These are phyloP conservation scores for Paramyrothecium roridum DNA, from an alignment of 2,329 filamentous ascomycete species.

Conservation along the genomic window DNA sequence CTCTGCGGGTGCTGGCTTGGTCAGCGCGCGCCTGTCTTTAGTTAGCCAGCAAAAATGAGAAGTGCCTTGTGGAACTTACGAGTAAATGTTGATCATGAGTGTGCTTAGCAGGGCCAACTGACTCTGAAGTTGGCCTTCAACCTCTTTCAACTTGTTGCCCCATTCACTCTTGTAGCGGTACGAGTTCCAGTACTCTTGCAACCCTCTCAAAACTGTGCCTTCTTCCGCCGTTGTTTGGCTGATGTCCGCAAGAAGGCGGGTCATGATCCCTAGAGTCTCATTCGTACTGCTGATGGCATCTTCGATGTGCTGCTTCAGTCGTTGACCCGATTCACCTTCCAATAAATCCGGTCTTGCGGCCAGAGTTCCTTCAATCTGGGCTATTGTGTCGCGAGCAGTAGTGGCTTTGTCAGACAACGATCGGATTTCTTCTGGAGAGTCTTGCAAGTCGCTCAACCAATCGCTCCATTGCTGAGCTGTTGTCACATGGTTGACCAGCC, in stretches of 20 bases:
- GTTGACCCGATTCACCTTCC: slow-evolving; percentile 22
- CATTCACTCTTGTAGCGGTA: slow-evolving; percentile 28
- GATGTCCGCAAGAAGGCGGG: slow-evolving; percentile 23
- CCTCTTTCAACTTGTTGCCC: slow-evolving; percentile 24
- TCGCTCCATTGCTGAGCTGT: slow-evolving; percentile 29
- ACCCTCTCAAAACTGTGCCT: slow-evolving; percentile 13
- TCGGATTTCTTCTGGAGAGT: slow-evolving; percentile 25
- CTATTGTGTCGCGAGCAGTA: slow-evolving; percentile 25
- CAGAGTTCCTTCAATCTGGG: slow-evolving; percentile 23
- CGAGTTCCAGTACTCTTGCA: slow-evolving; percentile 28
- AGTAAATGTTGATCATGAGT: slow-evolving; percentile 29
- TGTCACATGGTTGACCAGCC: slow-evolving; percentile 21
- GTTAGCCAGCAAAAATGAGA: neutral
- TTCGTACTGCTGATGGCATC: slow-evolving; percentile 19
- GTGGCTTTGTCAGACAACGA: slow-evolving; percentile 19
- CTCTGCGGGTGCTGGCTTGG: slow-evolving; percentile 20
- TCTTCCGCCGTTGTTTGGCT: slow-evolving; percentile 15
- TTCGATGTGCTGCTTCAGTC: slow-evolving; percentile 24
- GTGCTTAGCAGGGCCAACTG: slow-evolving; percentile 21
- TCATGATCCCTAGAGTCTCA: slow-evolving; percentile 22
- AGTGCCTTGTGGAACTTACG: slow-evolving; percentile 14
- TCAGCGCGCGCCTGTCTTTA: slow-evolving; percentile 18
- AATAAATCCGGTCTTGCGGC: slow-evolving; percentile 24
- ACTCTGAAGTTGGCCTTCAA: slow-evolving; percentile 23
- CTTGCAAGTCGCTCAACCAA: slow-evolving; percentile 26